Conservation (phyloP, 2,329 filamentous ascomycete species). For the Cladosporium velox region DNA sequence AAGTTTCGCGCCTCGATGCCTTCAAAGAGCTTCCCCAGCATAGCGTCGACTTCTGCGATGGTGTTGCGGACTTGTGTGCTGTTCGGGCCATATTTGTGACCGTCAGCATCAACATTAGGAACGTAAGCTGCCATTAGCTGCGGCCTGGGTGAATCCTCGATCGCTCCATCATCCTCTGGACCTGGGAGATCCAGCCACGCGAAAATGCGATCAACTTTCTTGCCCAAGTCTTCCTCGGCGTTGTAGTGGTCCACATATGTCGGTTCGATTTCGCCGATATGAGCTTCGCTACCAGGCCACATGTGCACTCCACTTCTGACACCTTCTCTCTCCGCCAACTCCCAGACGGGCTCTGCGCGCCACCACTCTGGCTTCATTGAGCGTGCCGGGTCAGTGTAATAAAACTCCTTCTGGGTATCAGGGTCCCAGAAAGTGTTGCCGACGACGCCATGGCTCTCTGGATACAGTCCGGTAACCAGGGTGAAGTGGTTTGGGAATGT, state of each 20-base stretch:
- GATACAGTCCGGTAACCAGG: slow-evolving; percentile 85
- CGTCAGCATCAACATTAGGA: slow-evolving; percentile 84
- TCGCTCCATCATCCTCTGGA: slow-evolving; percentile 55
- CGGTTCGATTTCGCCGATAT: slow-evolving; percentile 73
- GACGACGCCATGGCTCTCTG: slow-evolving; percentile 89
- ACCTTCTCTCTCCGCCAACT: slow-evolving; percentile 81
- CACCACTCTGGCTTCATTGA: slow-evolving; percentile 91
- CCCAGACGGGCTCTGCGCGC: slow-evolving; percentile 92
- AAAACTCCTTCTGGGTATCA: slow-evolving; percentile 73
- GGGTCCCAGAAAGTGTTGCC: slow-evolving; percentile 96
- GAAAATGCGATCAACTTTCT: slow-evolving; percentile 78
- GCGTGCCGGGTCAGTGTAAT: slow-evolving; percentile 73
- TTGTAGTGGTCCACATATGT: slow-evolving; percentile 85
- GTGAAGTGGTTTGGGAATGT: slow-evolving; percentile 97
- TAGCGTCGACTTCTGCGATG: slow-evolving; percentile 76
- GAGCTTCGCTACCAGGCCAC: slow-evolving; percentile 96
- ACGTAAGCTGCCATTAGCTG: slow-evolving; percentile 95
- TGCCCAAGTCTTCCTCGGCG: slow-evolving; percentile 68
- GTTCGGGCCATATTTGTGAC: slow-evolving; percentile 88
- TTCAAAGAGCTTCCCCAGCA: slow-evolving; percentile 74
- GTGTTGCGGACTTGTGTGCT: slow-evolving; percentile 84
- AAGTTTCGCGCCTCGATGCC: slow-evolving; percentile 81
- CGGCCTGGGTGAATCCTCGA: slow-evolving; percentile 60
- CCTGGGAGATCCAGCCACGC: slow-evolving; percentile 84
- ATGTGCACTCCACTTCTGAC: slow-evolving; percentile 86